phyloP scores from a whole-genome alignment of 768 basidiomycete genomes.

The Albatrellus ellisii region DNA sequence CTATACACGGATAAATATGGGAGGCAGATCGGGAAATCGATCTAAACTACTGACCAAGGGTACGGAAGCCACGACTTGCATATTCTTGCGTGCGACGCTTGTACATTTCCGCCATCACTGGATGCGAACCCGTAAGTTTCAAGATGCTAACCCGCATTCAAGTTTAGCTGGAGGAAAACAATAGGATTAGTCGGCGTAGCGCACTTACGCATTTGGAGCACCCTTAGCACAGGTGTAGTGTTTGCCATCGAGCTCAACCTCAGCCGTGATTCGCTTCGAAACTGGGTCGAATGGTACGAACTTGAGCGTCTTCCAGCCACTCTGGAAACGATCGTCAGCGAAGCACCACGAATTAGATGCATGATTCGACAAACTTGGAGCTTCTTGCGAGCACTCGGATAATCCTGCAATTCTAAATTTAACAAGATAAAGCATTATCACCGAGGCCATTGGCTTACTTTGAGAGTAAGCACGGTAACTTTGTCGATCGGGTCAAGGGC shows the following conservation, averaged over 20 bases:
- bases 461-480: constrained; percentile 30
- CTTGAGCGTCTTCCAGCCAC: constrained; percentile 31
- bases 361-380: constrained; percentile 3
- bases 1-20: background rate
- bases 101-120: constrained; percentile 22
- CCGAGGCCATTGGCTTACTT: constrained; percentile 12
- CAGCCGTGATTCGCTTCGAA: constrained; percentile 36
- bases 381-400: constrained; percentile 29
- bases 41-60: constrained; percentile 19
- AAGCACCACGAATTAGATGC: background rate
- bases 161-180: background rate
- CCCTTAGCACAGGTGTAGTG: constrained; percentile 31
- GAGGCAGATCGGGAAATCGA: background rate
- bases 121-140: constrained; percentile 24
- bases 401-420: constrained; percentile 18
- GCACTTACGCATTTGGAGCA: constrained; percentile 27
- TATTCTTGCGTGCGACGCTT: constrained; percentile 24
- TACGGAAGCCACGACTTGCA: constrained; percentile 31
- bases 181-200: background rate
- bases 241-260: constrained; percentile 31
- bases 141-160: constrained; percentile 22
- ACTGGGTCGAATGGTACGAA: constrained; percentile 38
- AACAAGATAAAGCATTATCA: background rate
- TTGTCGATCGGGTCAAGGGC: constrained; percentile 35
- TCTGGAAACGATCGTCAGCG: constrained; percentile 16